Evolutionary conservation across 202 grass and related monocot genomes (phyloP).

Genomic region (Alloteropsis angusta): DNA sequence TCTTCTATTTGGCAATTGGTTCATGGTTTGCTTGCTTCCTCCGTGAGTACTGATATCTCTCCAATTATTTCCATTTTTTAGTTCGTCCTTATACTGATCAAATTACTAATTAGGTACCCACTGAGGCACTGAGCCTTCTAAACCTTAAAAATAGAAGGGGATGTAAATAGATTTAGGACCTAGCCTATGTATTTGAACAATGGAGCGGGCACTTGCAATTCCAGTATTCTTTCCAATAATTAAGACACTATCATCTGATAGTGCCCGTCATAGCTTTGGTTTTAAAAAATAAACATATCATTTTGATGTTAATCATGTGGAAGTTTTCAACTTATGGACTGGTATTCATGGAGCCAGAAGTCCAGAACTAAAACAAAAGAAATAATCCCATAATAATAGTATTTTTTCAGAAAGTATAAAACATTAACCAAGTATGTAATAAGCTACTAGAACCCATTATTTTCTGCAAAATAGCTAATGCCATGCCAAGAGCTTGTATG

Average conservation of each 20-base stretch:
- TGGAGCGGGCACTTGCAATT: background rate
- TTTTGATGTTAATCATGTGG: background rate
- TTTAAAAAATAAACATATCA: background rate
- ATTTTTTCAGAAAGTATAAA: background rate
- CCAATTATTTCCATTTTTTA: background rate
- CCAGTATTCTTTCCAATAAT: background rate
- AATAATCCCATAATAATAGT: background rate
- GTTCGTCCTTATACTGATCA: background rate
- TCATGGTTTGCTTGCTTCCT: slow-evolving; percentile 38
- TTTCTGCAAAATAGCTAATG: background rate
- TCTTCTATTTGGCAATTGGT: slow-evolving; percentile 42
- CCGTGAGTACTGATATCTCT: slow-evolving; percentile 21
- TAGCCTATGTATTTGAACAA: background rate
- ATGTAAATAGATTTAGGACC: background rate
- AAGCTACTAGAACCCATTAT: background rate
- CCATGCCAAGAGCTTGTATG: background rate
- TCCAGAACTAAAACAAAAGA: background rate
- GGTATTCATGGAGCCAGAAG: too few species aligned
- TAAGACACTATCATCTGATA: background rate
- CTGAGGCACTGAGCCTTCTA: background rate
- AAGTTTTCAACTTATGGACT: too few species aligned
- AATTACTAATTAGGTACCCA: background rate
- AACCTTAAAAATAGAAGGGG: background rate
- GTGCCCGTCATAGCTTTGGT: too few species aligned
- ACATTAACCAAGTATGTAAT: background rate